These are phyloP conservation scores for Tylopilus intermedius DNA, from an alignment of 768 basidiomycete species.

Conservation along the genomic window DNA sequence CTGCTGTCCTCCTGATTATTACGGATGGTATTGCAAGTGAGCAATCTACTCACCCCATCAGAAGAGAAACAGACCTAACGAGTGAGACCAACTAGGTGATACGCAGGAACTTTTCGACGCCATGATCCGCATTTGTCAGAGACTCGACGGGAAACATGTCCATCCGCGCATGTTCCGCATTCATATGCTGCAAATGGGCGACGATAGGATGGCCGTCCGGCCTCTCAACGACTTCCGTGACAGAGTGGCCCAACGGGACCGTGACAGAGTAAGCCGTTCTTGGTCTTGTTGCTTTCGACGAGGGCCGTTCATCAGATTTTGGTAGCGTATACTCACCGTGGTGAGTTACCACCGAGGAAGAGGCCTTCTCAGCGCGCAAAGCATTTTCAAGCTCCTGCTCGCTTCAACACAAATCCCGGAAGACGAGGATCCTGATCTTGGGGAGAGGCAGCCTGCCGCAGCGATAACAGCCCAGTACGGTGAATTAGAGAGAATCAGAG, in stretches of 20 bases:
- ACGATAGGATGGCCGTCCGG: conserved; percentile 18
- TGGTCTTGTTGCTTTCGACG: background rate
- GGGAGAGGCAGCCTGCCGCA: conserved; percentile 8
- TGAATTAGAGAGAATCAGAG: conserved; percentile 14
- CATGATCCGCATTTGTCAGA: conserved; percentile 8
- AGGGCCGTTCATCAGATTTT: background rate
- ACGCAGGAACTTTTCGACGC: conserved; percentile 8
- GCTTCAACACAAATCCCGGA: conserved; percentile 14
- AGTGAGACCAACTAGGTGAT: conserved; percentile 8
- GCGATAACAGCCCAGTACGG: conserved; percentile 11
- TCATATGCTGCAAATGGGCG: conserved; percentile 23
- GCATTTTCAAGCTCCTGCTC: conserved; percentile 18
- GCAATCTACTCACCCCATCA: background rate
- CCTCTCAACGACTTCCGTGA: conserved; percentile 23
- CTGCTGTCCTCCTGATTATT: conserved; percentile 15
- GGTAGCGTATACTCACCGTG: conserved; percentile 18
- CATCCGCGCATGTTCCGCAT: conserved; percentile 20
- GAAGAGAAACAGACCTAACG: background rate
- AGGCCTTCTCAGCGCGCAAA: conserved; percentile 18
- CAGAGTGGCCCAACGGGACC: conserved; percentile 13
- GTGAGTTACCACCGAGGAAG: conserved; percentile 24
- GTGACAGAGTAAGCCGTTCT: conserved; percentile 8
- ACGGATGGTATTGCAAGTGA: conserved; percentile 20
- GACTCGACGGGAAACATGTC: conserved; percentile 7
- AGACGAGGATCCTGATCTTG: conserved; percentile 20